Base-by-base conservation (phyloP, 2,329 filamentous ascomycete species). In the Xylaria multiplex region DNA sequence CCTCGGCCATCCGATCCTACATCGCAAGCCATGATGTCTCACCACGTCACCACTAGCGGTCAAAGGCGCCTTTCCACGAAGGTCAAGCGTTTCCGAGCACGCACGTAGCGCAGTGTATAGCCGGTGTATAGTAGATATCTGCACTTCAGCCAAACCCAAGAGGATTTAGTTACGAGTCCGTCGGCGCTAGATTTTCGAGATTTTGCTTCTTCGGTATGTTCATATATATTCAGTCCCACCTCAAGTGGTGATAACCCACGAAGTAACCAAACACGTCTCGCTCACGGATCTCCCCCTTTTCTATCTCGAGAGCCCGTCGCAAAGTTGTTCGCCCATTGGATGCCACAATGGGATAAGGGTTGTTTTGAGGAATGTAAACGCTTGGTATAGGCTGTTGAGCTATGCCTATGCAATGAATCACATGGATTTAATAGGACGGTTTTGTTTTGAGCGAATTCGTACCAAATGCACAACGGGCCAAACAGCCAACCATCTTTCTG, bases 271-370 rank as follows among this genome's bases (percentile, higher is more conserved):
- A 24, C 42, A 40, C 50, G 54, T 40, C 24, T 57, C 45, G 56
- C 55, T 43, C 59, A 63, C 65, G 62, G 67, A 59, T 55, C 54
- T 56, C 61, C 65, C 67, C 64, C 65, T 65, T 69, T 69, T 67
- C 56, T 58, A 48, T 65, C 22, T 63, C 42, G 22, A 45, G 59
- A 53, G 55, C 27, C 52, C 46, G 60, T 67, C 19, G 19, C 19
- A 19, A 19, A 19, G 19, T 19, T 66, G 37, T 13, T 57, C 49
- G 52, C 27, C 55, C 48, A 62, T 68, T 64, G 59, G 66, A 40
- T 59, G 58, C 42, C n/a, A 35, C 27, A 35, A 40, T 46, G 35
- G 24, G 57, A 56, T 54, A 59, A 59, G 49, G 43, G 48, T 37
- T 49, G n/a, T 43, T 46, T 45, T 24, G 42, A 54, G 46, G 64